Evolutionary conservation across 2,329 filamentous ascomycete species (phyloP).

Genomic region (Drechslerella stenobrocha): DNA sequence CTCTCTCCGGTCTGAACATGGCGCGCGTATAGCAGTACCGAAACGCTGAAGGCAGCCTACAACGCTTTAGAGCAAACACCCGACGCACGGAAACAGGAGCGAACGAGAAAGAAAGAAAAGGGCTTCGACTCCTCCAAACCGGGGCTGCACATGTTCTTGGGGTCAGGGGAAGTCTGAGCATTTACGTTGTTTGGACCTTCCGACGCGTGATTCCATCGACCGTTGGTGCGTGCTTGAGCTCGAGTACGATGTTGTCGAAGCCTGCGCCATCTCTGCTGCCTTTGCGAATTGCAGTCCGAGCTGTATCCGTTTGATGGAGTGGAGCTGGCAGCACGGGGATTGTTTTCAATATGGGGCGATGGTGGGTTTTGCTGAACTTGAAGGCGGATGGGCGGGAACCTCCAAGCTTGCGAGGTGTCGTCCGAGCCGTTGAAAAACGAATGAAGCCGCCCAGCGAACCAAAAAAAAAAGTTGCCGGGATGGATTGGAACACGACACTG

Average conservation of each 20-base stretch:
- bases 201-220: slow-evolving; percentile 45
- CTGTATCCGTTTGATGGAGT: not conserved
- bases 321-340: not conserved
- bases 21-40: not conserved
- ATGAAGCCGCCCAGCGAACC: slow-evolving; percentile 7
- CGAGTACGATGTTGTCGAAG: slow-evolving; percentile 43
- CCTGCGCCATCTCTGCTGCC: slow-evolving; percentile 34
- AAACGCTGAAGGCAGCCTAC: not conserved
- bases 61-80: no score
- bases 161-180: slow-evolving; percentile 35
- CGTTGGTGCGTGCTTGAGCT: slow-evolving; percentile 29
- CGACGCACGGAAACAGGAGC: not conserved
- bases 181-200: slow-evolving; percentile 48
- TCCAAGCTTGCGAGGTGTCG: slow-evolving; percentile 18
- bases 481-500: not conserved
- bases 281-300: not conserved
- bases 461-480: not conserved
- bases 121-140: no score
- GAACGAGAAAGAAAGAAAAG: no score
- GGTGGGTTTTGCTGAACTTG: no score
- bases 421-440: slow-evolving; percentile 25
- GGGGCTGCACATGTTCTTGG: not conserved
- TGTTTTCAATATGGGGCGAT: no score
- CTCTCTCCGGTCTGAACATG: not conserved
- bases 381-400: slow-evolving; percentile 23